phyloP scores from a whole-genome alignment of 345 rosid species.

The Dipteronia sinensis region DNA sequence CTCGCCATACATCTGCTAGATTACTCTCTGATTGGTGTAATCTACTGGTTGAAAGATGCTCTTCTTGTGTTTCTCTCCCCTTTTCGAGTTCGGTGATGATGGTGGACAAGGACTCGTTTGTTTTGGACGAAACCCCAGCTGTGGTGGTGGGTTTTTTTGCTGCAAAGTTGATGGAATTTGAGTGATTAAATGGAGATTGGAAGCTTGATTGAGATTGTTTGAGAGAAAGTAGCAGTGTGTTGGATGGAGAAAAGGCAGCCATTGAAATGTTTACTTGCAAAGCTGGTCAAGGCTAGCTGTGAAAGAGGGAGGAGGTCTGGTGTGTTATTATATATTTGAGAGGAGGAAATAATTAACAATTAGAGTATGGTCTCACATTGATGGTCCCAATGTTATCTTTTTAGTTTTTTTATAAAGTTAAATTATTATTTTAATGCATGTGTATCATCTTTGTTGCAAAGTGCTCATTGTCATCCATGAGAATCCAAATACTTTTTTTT shows the following conservation, averaged over 20 bases:
- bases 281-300: slow-evolving; percentile 4
- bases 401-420: background rate
- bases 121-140: slow-evolving; percentile 30
- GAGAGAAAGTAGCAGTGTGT: slow-evolving; percentile 24
- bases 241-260: slow-evolving; percentile 41
- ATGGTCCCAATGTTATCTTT: background rate
- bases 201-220: slow-evolving; percentile 11
- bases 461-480: background rate
- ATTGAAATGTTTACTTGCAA: slow-evolving; percentile 24
- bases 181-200: background rate
- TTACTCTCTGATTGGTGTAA: slow-evolving; percentile 25
- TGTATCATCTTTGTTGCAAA: background rate
- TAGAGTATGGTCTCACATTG: background rate
- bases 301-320: background rate
- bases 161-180: slow-evolving; percentile 5
- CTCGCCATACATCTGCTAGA: slow-evolving; percentile 60
- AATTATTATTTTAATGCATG: background rate
- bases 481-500: background rate
- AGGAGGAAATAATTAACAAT: background rate
- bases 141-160: slow-evolving; percentile 4
- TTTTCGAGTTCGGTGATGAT: slow-evolving; percentile 36
- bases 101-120: slow-evolving; percentile 41
- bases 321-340: background rate
- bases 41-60: background rate
- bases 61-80: slow-evolving; percentile 23